Percentiles rank a stretch among this genome's conserved stretches.
phyloP scores from a whole-genome alignment of 768 basidiomycete species.

The Leccinum obscurum region DNA sequence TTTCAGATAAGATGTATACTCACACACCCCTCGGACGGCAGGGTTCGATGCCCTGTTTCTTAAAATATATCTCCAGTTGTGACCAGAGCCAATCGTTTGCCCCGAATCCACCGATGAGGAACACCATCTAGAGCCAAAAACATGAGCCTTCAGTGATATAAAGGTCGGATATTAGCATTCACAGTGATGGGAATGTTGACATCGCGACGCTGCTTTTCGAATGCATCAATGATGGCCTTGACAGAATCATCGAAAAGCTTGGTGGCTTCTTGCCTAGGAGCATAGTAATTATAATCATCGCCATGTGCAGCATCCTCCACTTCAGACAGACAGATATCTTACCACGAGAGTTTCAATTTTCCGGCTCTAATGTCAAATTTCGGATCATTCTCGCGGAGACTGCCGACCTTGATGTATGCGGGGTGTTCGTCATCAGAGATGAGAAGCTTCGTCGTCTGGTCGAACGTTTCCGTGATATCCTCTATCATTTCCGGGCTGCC shows the following conservation, averaged over 20 bases:
- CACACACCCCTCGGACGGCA: slow-evolving; percentile 47
- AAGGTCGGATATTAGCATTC: slow-evolving; percentile 1
- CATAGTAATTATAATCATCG: not conserved
- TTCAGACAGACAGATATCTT: slow-evolving; percentile 1
- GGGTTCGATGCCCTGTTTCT: slow-evolving; percentile 38
- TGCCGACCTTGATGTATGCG: slow-evolving; percentile 41
- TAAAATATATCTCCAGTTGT: slow-evolving; percentile 37
- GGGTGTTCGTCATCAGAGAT: slow-evolving; percentile 36
- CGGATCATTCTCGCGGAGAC: slow-evolving; percentile 32
- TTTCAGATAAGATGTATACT: slow-evolving; percentile 31
- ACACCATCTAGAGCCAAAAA: slow-evolving; percentile 20
- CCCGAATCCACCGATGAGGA: slow-evolving; percentile 54
- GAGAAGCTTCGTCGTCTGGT: slow-evolving; percentile 37
- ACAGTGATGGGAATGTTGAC: slow-evolving; percentile 31
- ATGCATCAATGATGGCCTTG: slow-evolving; percentile 29
- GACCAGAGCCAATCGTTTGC: slow-evolving; percentile 46
- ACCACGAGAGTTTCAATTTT: slow-evolving; percentile 37
- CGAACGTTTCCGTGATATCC: slow-evolving; percentile 35
- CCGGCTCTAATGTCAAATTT: slow-evolving; percentile 33
- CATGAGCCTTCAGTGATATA: not conserved
- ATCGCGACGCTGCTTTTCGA: slow-evolving; percentile 28
- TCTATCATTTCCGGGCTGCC: slow-evolving; percentile 31
- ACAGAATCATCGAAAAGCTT: slow-evolving; percentile 45
- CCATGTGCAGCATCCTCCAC: not conserved
- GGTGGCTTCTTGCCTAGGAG: slow-evolving; percentile 35